A percentile compares a stretch with the other conserved stretches of the same genome.
These are phyloP conservation scores for Fomitopsis pulvina DNA, from an alignment of 768 basidiomycete species.

Conservation along the genomic window DNA sequence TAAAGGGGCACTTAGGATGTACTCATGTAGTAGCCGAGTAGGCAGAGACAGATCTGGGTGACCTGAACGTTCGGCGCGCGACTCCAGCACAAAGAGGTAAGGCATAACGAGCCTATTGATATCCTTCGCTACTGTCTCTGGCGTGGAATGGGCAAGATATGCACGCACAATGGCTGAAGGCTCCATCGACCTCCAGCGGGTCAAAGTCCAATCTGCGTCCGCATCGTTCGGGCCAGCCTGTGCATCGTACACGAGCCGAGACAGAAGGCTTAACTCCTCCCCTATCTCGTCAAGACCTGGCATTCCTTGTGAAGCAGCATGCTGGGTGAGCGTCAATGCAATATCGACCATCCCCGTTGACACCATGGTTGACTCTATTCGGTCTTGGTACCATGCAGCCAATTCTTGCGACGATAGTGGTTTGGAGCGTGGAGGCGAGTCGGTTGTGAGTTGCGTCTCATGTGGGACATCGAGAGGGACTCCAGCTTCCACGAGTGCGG, in stretches of 20 bases:
- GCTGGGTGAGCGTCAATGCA: slow-evolving; percentile 75
- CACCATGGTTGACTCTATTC: slow-evolving; percentile 55
- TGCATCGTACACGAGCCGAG: slow-evolving; percentile 81
- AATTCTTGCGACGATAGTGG: slow-evolving; percentile 47
- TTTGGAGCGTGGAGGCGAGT: slow-evolving; percentile 9
- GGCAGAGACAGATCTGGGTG: slow-evolving; percentile 61
- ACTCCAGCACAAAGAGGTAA: slow-evolving; percentile 89
- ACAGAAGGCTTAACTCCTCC: slow-evolving; percentile 86
- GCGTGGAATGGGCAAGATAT: slow-evolving; percentile 70
- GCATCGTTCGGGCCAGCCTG: slow-evolving; percentile 36
- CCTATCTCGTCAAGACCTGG: slow-evolving; percentile 78
- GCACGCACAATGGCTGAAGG: slow-evolving; percentile 61
- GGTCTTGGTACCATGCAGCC: slow-evolving; percentile 66
- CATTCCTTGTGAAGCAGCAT: slow-evolving; percentile 78
- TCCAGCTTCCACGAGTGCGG: slow-evolving; percentile 31
- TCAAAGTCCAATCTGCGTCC: slow-evolving; percentile 69
- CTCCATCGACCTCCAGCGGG: slow-evolving; percentile 63
- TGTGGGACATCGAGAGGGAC: slow-evolving; percentile 3
- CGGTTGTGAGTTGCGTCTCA: not conserved
- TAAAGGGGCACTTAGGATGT: slow-evolving; percentile 62
- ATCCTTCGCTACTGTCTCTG: slow-evolving; percentile 57
- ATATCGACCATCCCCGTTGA: slow-evolving; percentile 71
- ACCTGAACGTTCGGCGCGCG: slow-evolving; percentile 78
- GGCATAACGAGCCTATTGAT: slow-evolving; percentile 80
- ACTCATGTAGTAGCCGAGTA: slow-evolving; percentile 61